Evolutionary conservation across 768 basidiomycete species (phyloP).

Genomic region (Auriscalpium orientale): DNA sequence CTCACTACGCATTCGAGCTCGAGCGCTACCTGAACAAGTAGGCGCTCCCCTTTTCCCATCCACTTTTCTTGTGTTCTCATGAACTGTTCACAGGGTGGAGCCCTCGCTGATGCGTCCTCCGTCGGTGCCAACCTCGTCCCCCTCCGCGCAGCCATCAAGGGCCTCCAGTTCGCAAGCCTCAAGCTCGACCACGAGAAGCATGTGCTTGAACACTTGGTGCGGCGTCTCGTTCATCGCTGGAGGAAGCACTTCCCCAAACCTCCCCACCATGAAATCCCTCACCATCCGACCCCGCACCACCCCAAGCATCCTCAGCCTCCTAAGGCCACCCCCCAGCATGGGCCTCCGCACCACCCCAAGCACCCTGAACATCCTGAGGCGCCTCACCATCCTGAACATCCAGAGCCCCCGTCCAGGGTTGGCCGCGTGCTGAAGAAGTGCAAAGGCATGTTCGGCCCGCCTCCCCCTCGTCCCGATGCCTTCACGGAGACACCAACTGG

Average conservation of each 20-base stretch:
- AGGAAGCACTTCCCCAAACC: neutral
- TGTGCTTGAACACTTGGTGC: neutral
- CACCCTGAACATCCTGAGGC: neutral
- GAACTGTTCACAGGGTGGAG: slow-evolving; percentile 37
- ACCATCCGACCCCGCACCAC: neutral
- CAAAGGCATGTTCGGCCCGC: neutral
- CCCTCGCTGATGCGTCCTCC: slow-evolving; percentile 9
- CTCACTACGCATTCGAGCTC: slow-evolving; percentile 54
- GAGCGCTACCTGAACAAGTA: slow-evolving; percentile 47
- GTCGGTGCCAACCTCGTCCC: slow-evolving; percentile 6
- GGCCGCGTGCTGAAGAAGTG: neutral
- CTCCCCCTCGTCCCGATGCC: neutral
- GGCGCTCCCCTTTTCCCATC: slow-evolving; percentile 9
- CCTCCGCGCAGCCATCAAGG: slow-evolving; percentile 14
- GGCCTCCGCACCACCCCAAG: neutral
- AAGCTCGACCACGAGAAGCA: slow-evolving; percentile 7
- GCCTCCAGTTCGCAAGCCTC: slow-evolving; percentile 13
- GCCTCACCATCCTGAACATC: neutral
- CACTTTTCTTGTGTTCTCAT: neutral
- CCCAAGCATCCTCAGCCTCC: neutral
- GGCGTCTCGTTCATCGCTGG: neutral
- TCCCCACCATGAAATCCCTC: neutral
- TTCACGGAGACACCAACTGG: neutral
- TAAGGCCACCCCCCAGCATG: neutral
- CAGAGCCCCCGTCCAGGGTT: neutral